phyloP scores from a whole-genome alignment of 306 rosid species.

The Medicago arabica region DNA sequence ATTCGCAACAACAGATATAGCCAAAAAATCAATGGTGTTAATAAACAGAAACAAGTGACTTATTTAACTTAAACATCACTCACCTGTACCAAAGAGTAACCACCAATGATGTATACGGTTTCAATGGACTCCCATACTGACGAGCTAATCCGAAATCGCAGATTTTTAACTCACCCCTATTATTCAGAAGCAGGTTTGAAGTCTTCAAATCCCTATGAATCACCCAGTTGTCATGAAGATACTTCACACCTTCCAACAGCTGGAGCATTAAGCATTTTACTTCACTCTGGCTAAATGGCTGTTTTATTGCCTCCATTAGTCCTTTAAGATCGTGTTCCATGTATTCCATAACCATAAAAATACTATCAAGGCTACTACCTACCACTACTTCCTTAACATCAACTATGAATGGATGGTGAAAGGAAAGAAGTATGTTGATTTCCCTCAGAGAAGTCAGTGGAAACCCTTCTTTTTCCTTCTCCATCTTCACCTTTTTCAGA shows the following conservation, averaged over 20 bases:
- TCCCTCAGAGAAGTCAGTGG: conserved; percentile 98
- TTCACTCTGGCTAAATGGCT: conserved; percentile 98
- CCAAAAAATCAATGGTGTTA: conserved; percentile 1
- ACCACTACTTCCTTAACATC: conserved; percentile 99
- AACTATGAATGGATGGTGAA: conserved; percentile 91
- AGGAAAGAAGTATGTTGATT: conserved; percentile 97
- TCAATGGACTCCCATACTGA: conserved; percentile 98
- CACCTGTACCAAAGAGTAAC: conserved; percentile 99
- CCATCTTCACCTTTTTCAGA: conserved; percentile 98
- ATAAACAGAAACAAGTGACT: conserved; percentile 21
- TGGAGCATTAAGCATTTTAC: conserved; percentile 98
- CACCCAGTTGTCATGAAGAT: conserved; percentile 99
- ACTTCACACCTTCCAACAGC: conserved; percentile 89
- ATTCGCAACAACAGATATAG: conserved; percentile 3
- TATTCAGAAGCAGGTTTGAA: conserved; percentile 91
- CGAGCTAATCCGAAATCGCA: conserved; percentile 99
- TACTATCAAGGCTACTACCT: conserved; percentile 97
- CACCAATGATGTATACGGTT: conserved; percentile 94
- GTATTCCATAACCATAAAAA: conserved; percentile 99
- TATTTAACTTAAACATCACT: conserved; percentile 8
- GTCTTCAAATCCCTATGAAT: conserved; percentile 98
- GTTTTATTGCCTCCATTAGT: conserved; percentile 96
- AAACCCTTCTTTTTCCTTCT: conserved; percentile 97
- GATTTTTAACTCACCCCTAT: conserved; percentile 93
- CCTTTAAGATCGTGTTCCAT: conserved; percentile 99